These are phyloP conservation scores for Aspergillus novoparasiticus DNA, from an alignment of 2,329 filamentous ascomycete species.

Conservation along the genomic window DNA sequence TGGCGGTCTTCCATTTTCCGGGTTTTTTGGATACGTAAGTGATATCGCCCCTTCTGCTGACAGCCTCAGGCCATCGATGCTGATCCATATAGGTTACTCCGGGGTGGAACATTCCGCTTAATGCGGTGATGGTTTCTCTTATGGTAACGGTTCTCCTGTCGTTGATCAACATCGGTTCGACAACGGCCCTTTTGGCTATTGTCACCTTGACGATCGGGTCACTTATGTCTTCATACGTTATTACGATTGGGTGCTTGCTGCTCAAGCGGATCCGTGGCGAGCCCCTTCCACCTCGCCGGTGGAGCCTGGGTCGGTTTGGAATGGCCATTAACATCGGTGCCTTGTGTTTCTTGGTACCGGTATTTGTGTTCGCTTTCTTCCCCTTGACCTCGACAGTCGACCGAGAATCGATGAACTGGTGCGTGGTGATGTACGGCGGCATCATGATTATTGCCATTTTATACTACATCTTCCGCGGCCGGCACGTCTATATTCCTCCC, in stretches of 20 bases:
- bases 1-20: conserved; percentile 39
- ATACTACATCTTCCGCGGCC: conserved; percentile 39
- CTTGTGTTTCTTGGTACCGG: conserved; percentile 34
- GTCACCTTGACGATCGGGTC: conserved; percentile 55
- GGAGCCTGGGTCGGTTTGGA: conserved; percentile 36
- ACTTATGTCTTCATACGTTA: conserved; percentile 56
- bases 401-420: conserved; percentile 45
- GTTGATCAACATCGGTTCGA: conserved; percentile 56
- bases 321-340: conserved; percentile 39
- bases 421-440: conserved; percentile 37
- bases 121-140: conserved; percentile 31
- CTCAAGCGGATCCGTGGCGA: conserved; percentile 36
- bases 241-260: conserved; percentile 42
- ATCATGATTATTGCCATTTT: conserved; percentile 39
- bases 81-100: conserved; percentile 33
- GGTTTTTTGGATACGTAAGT: conserved; percentile 20
- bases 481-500: conserved; percentile 36
- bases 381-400: conserved; percentile 31
- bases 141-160: conserved; percentile 42
- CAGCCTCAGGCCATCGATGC: conserved; percentile 3
- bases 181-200: conserved; percentile 56
- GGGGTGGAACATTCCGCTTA: conserved; percentile 45
- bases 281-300: conserved; percentile 35
- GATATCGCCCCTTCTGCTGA: not conserved
- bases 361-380: conserved; percentile 44